A percentile compares a stretch with the other conserved stretches of the same genome.
These are phyloP conservation scores for Dictyostelium brefeldianum DNA, from an alignment of 78 protist genomes.

Conservation along the genomic window DNA sequence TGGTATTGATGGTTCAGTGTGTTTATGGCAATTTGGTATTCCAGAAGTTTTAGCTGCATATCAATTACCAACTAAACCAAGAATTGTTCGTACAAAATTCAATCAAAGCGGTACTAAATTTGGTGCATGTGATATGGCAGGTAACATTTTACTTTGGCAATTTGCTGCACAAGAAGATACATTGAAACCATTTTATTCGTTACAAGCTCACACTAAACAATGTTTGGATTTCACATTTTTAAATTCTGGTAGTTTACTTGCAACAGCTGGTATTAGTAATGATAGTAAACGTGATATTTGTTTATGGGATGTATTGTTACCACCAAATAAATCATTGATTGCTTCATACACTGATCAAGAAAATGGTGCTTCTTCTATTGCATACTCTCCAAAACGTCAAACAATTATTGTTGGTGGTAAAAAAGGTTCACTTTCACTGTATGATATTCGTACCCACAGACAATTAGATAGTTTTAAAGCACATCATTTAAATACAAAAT, in stretches of 20 bases:
- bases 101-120: constrained; percentile 79
- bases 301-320: constrained; percentile 76
- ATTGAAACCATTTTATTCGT: constrained; percentile 66
- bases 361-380: constrained; percentile 65
- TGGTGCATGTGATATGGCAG: constrained; percentile 82
- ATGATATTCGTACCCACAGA: constrained; percentile 73
- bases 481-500: constrained; percentile 59
- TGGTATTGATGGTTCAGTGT: constrained; percentile 78
- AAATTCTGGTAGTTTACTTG: constrained; percentile 63
- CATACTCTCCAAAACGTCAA: constrained; percentile 73
- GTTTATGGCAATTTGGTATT: constrained; percentile 75
- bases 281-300: constrained; percentile 60
- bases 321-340: constrained; percentile 60
- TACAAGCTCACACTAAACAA: constrained; percentile 71
- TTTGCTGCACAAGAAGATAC: constrained; percentile 72
- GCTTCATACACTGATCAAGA: constrained; percentile 74
- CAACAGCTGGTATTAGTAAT: constrained; percentile 70
- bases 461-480: constrained; percentile 61
- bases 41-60: constrained; percentile 73
- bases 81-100: constrained; percentile 47
- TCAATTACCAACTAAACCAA: constrained; percentile 63
- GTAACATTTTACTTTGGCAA: constrained; percentile 76
- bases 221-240: constrained; percentile 72
- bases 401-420: constrained; percentile 74
- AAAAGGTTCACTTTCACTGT: constrained; percentile 58